These are phyloP conservation scores for Guadua angustifolia DNA, from an alignment of 176 grass and related monocot species.

Conservation along the genomic window DNA sequence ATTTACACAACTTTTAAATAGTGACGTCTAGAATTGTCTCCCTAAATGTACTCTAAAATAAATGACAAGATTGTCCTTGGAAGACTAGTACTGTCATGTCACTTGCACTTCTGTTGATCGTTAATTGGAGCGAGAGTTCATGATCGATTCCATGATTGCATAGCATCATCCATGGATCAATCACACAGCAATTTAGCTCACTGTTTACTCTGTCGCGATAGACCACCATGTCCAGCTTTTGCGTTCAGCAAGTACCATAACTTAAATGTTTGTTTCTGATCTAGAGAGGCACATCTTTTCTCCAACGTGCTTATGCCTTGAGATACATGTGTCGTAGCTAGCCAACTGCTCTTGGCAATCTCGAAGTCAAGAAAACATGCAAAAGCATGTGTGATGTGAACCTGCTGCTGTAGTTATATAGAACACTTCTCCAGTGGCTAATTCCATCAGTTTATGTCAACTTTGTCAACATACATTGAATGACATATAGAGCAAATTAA, in stretches of 20 bases:
- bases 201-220: neutral
- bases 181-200: neutral
- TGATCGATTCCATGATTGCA: neutral
- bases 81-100: neutral
- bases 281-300: neutral
- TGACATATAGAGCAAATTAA: neutral
- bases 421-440: neutral
- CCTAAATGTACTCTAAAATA: neutral
- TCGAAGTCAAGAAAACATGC: neutral
- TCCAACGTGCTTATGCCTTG: neutral
- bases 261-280: neutral
- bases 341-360: neutral
- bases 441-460: neutral
- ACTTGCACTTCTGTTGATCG: neutral
- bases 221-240: neutral
- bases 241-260: neutral
- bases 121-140: neutral
- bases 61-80: neutral
- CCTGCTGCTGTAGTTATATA: neutral
- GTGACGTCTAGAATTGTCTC: too few relatives aligned
- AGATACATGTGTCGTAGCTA: neutral
- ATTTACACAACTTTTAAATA: too few relatives aligned
- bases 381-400: neutral
- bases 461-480: neutral
- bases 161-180: neutral